Conservation (phyloP, 2,329 filamentous ascomycete genomes). For the Talaromyces rugulosus region DNA sequence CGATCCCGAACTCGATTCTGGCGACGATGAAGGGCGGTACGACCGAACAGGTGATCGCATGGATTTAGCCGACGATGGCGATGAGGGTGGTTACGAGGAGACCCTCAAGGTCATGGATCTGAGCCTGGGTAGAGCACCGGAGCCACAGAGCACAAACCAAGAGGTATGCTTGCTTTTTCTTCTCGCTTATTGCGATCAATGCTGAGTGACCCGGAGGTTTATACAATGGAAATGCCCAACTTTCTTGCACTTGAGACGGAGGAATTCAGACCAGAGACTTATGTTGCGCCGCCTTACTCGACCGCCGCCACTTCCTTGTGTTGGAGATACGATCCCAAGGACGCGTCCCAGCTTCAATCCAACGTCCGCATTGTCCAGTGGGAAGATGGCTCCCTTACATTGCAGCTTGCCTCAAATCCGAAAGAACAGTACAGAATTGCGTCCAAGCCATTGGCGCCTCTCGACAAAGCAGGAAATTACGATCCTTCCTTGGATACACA, state of each 20-base stretch:
- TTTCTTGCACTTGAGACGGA: conserved; percentile 60
- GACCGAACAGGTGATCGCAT: conserved; percentile 48
- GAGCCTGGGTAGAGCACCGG: conserved; percentile 53
- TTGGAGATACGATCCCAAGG: conserved; percentile 61
- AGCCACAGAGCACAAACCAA: conserved; percentile 48
- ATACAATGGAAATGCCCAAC: conserved; percentile 60
- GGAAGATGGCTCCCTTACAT: conserved; percentile 63
- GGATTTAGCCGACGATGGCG: conserved; percentile 40
- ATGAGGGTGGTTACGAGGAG: conserved; percentile 38
- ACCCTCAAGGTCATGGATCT: conserved; percentile 53
- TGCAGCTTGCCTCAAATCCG: conserved; percentile 61
- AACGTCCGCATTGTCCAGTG: conserved; percentile 63
- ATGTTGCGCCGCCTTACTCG: conserved; percentile 59
- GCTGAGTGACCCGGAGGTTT: conserved; percentile 41
- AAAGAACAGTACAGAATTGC: conserved; percentile 58
- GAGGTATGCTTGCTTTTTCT: conserved; percentile 25
- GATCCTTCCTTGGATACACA: conserved; percentile 56
- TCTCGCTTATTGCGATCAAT: neutral
- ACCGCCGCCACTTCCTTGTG: conserved; percentile 62
- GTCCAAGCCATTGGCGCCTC: conserved; percentile 55
- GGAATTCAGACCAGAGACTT: conserved; percentile 58
- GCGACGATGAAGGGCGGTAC: conserved; percentile 55
- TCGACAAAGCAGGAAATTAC: conserved; percentile 49
- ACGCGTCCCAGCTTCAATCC: conserved; percentile 56
- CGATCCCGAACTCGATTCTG: conserved; percentile 61